These are phyloP conservation scores for Diaporthe sp. DNA, from an alignment of 2,329 filamentous ascomycete genomes.

Conservation along the genomic window DNA sequence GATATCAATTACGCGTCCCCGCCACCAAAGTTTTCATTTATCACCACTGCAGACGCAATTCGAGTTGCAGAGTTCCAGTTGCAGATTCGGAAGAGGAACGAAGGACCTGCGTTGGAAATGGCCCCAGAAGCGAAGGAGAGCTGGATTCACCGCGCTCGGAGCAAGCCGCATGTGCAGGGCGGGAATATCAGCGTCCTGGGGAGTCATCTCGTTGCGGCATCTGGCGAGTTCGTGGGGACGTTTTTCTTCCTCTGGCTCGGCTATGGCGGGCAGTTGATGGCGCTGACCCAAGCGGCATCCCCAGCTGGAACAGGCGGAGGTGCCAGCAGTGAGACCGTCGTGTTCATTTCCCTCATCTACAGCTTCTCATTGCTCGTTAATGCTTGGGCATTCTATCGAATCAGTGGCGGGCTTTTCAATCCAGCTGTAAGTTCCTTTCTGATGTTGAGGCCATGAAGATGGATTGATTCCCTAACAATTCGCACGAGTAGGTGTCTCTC, in stretches of 20 bases:
- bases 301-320: background rate
- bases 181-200: background rate
- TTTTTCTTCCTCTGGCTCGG: slow-evolving; percentile 12
- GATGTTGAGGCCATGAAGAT: background rate
- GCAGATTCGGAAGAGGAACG: background rate
- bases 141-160: background rate
- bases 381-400: slow-evolving; percentile 15
- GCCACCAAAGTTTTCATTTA: background rate
- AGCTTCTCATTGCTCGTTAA: background rate
- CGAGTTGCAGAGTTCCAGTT: background rate
- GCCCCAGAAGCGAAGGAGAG: background rate
- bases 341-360: slow-evolving; percentile 2
- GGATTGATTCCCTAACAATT: background rate
- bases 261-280: slow-evolving; percentile 7
- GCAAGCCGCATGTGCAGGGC: background rate
- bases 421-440: background rate
- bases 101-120: background rate
- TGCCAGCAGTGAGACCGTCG: slow-evolving; percentile 7
- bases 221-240: background rate
- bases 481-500: background rate
- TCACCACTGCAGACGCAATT: background rate
- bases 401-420: slow-evolving; percentile 1
- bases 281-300: background rate
- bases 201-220: background rate
- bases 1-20: background rate